These are phyloP conservation scores for Aureobasidium namibiae DNA, from an alignment of 2,329 filamentous ascomycete species.

Conservation along the genomic window DNA sequence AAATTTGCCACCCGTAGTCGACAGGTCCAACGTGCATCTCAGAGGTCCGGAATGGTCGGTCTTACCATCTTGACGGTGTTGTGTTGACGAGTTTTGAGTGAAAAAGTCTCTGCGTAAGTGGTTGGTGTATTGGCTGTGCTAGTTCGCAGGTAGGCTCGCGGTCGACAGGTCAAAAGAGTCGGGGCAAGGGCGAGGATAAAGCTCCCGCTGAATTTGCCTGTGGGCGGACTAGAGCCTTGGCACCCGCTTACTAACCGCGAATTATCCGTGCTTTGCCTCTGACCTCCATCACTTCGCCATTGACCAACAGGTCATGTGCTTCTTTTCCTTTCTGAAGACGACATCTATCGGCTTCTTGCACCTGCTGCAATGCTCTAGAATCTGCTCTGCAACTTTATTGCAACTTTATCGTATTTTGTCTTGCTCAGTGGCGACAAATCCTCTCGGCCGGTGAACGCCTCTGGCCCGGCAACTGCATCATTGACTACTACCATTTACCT, in stretches of 20 bases:
- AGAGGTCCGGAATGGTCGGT: neutral
- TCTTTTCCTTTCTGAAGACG: neutral
- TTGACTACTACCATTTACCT: neutral
- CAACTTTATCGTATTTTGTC: too few species aligned
- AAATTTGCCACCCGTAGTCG: slow-evolving; percentile 9
- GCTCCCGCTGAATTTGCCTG: slow-evolving; percentile 11
- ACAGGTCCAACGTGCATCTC: slow-evolving; percentile 3
- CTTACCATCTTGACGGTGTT: slow-evolving; percentile 13
- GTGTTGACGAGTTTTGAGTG: slow-evolving; percentile 4
- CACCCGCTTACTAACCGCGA: slow-evolving; percentile 5
- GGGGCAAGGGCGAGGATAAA: slow-evolving; percentile 12
- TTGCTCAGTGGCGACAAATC: neutral
- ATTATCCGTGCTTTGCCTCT: slow-evolving; percentile 3
- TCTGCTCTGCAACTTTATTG: neutral
- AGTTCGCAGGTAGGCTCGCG: slow-evolving; percentile 12
- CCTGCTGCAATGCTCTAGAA: neutral
- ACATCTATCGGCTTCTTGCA: neutral
- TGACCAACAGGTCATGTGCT: slow-evolving; percentile 1
- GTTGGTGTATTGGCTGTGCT: slow-evolving; percentile 9
- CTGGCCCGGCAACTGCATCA: neutral
- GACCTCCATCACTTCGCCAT: neutral
- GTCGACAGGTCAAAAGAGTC: slow-evolving; percentile 12
- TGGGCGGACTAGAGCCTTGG: slow-evolving; percentile 10
- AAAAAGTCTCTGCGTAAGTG: slow-evolving; percentile 10
- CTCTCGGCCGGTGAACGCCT: neutral